Conservation (phyloP, 2,329 filamentous ascomycete species). For the Fusarium scirpi region DNA sequence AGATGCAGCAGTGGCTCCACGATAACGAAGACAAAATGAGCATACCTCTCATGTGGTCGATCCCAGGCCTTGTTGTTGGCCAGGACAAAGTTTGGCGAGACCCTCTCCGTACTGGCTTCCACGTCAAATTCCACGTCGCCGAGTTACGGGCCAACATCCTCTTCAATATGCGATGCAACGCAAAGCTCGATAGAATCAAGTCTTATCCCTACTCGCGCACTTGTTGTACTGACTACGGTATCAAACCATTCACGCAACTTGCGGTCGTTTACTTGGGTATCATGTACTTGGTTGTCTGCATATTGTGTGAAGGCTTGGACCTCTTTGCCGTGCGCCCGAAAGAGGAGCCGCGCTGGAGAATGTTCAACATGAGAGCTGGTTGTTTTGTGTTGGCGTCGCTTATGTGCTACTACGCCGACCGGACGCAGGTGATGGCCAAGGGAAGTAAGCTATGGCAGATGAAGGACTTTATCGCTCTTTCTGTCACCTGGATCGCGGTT, state of each 20-base stretch:
- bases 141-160: conserved; percentile 55
- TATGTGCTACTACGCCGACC: conserved; percentile 44
- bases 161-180: conserved; percentile 66
- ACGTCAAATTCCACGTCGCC: conserved; percentile 43
- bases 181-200: conserved; percentile 46
- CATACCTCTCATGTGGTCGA: conserved; percentile 30
- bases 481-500: not conserved
- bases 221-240: conserved; percentile 63
- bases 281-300: conserved; percentile 19
- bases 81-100: conserved; percentile 14
- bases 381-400: conserved; percentile 41
- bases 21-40: conserved; percentile 1
- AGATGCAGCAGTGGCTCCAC: not conserved
- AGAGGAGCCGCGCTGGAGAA: not conserved
- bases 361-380: conserved; percentile 38
- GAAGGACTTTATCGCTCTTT: conserved; percentile 31
- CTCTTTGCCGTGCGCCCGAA: not conserved
- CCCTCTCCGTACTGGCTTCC: conserved; percentile 35
- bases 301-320: conserved; percentile 4
- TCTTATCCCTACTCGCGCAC: conserved; percentile 61
- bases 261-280: conserved; percentile 28
- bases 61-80: conserved; percentile 5
- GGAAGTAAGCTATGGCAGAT: conserved; percentile 10
- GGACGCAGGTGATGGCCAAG: conserved; percentile 46
- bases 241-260: conserved; percentile 34